Percentiles rank a stretch among this genome's conserved stretches.
Evolutionary conservation across 1,284 basidiomycete species (phyloP).

Genomic region (Athelia sp.): DNA sequence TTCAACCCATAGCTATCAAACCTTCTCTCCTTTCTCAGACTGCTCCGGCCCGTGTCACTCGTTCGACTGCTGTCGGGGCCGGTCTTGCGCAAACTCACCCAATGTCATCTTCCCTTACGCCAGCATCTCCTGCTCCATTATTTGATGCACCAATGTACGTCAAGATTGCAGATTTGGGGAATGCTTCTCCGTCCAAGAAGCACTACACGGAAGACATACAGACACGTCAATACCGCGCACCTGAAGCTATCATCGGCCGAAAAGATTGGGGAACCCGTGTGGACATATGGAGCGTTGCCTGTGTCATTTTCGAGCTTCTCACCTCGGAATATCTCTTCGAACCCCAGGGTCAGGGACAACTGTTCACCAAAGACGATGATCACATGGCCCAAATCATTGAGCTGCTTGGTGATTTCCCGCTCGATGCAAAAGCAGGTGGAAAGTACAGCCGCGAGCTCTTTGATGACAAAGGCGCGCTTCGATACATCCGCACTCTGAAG

Average conservation of each 20-base stretch:
- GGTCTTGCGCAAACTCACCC: conserved; percentile 15
- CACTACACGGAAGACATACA: conserved; percentile 94
- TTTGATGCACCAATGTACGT: conserved; percentile 55
- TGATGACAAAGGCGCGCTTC: conserved; percentile 66
- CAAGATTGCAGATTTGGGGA: conserved; percentile 90
- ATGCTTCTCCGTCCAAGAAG: conserved; percentile 76
- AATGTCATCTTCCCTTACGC: conserved; percentile 11
- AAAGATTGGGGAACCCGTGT: conserved; percentile 83
- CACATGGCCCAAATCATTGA: conserved; percentile 94
- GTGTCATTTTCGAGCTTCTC: conserved; percentile 82
- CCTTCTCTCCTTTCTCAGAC: conserved; percentile 69
- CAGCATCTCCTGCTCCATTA: conserved; percentile 4
- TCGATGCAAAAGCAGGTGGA: conserved; percentile 76
- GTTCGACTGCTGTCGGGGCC: conserved; percentile 19
- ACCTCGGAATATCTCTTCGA: conserved; percentile 89
- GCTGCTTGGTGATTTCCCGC: conserved; percentile 70
- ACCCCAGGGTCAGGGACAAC: conserved; percentile 76
- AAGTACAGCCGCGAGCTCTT: conserved; percentile 83
- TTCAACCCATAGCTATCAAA: conserved; percentile 20
- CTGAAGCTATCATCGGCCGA: conserved; percentile 85
- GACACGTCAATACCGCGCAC: conserved; percentile 88
- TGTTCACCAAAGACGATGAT: conserved; percentile 91
- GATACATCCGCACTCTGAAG: conserved; percentile 77
- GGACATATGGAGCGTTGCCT: conserved; percentile 88
- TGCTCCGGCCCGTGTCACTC: conserved; percentile 35